Percentiles rank a stretch among this genome's conserved stretches.
phyloP scores from a whole-genome alignment of 108 stramenopile genomes.

The Aurantiochytrium sp. region DNA sequence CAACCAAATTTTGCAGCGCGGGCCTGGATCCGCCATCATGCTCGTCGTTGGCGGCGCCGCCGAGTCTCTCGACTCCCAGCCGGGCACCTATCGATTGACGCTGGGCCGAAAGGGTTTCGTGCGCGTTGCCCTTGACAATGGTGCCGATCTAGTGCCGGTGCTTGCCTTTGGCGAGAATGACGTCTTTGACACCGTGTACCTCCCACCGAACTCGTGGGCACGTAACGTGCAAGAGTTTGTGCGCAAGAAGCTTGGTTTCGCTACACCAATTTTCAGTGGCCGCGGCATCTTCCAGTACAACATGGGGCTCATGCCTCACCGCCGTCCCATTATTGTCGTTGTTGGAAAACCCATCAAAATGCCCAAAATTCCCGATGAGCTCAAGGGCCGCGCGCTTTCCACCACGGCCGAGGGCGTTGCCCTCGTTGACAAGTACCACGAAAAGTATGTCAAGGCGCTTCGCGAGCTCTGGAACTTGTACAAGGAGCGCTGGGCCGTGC shows the following conservation, averaged over 20 bases:
- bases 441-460: background rate
- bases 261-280: background rate
- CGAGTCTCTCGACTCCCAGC: conserved; percentile 29
- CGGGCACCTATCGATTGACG: background rate
- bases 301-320: conserved; percentile 16
- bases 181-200: conserved; percentile 20
- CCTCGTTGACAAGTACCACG: conserved; percentile 18
- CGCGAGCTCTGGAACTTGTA: background rate
- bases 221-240: conserved; percentile 14
- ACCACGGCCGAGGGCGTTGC: conserved; percentile 4
- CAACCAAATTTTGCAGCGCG: background rate
- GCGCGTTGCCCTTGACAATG: conserved; percentile 61
- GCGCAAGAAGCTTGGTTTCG: background rate
- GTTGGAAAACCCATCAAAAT: conserved; percentile 9
- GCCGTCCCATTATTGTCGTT: background rate
- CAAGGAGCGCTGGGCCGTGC: conserved; percentile 11
- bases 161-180: conserved; percentile 60
- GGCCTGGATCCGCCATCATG: background rate
- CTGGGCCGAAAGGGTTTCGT: conserved; percentile 75
- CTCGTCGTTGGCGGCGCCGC: conserved; percentile 24
- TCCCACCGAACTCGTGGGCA: background rate
- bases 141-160: conserved; percentile 68
- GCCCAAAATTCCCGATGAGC: background rate
- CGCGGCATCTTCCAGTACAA: conserved; percentile 22
- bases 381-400: background rate